These are phyloP conservation scores for Thraustotheca clavata DNA, from an alignment of 352 stramenopile genomes.

Conservation along the genomic window DNA sequence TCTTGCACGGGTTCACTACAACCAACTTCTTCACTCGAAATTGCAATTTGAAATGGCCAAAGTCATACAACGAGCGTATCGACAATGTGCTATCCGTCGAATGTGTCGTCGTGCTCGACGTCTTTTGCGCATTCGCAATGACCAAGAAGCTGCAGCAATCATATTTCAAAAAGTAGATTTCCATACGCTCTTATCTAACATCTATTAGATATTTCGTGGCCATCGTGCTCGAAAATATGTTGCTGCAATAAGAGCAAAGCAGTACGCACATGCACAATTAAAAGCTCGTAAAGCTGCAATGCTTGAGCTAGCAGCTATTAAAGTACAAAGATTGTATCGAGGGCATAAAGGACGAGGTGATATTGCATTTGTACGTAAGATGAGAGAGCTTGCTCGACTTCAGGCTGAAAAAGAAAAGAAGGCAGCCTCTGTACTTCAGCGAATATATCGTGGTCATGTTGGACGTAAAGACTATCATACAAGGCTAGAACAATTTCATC, in stretches of 20 bases:
- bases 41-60: slow-evolving; percentile 30
- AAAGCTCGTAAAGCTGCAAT: slow-evolving; percentile 45
- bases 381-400: slow-evolving; percentile 34
- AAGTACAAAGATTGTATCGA: slow-evolving; percentile 63
- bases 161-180: slow-evolving; percentile 59
- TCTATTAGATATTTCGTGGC: slow-evolving; percentile 42
- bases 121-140: slow-evolving; percentile 40
- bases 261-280: slow-evolving; percentile 37
- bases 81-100: slow-evolving; percentile 40
- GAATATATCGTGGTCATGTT: slow-evolving; percentile 61
- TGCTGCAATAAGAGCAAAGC: slow-evolving; percentile 33
- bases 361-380: slow-evolving; percentile 36
- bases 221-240: slow-evolving; percentile 44
- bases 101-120: slow-evolving; percentile 40
- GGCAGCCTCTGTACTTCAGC: slow-evolving; percentile 54
- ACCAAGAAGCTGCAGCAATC: slow-evolving; percentile 48
- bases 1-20: slow-evolving; percentile 42
- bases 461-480: slow-evolving; percentile 37
- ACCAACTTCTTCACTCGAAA: slow-evolving; percentile 24
- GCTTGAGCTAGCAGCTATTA: slow-evolving; percentile 46
- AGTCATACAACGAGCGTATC: slow-evolving; percentile 42
- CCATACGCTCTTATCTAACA: not conserved
- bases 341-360: slow-evolving; percentile 50
- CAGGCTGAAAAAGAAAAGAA: slow-evolving; percentile 38
- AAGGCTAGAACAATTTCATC: slow-evolving; percentile 41